phyloP scores from a whole-genome alignment of 805 yeast genomes.

The Debaryomyces tyrocola region DNA sequence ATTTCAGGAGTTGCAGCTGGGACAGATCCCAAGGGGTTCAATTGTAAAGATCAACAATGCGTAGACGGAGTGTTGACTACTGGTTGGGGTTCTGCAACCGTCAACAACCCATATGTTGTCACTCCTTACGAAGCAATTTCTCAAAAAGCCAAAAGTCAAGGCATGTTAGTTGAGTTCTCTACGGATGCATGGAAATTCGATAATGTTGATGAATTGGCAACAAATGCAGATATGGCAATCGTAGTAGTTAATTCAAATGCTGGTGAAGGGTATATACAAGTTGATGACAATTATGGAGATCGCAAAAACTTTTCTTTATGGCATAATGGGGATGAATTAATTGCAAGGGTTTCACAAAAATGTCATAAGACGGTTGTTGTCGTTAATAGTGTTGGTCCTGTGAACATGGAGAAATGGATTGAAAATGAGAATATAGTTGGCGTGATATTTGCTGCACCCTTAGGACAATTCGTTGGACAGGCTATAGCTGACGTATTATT shows the following conservation, averaged over 20 bases:
- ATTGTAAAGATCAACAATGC: constrained; percentile 53
- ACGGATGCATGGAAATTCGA: constrained; percentile 48
- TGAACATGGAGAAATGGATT: constrained; percentile 56
- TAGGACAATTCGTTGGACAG: constrained; percentile 57
- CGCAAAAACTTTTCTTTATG: constrained; percentile 52
- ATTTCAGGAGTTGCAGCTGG: constrained; percentile 58
- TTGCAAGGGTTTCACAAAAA: constrained; percentile 46
- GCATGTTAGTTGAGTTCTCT: constrained; percentile 45
- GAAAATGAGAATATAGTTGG: constrained; percentile 60
- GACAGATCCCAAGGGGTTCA: constrained; percentile 50
- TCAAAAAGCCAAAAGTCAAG: constrained; percentile 44
- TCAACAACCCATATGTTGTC: constrained; percentile 53
- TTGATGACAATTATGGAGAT: constrained; percentile 61
- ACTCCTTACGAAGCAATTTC: constrained; percentile 60
- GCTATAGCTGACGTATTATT: constrained; percentile 59
- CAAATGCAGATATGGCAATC: constrained; percentile 51
- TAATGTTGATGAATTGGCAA: constrained; percentile 44
- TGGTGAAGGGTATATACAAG: constrained; percentile 60
- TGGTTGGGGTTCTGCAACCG: constrained; percentile 70
- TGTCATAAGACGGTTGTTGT: constrained; percentile 59
- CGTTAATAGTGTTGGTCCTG: constrained; percentile 61
- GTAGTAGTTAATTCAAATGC: constrained; percentile 56
- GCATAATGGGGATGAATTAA: constrained; percentile 59
- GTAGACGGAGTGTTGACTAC: constrained; percentile 54
- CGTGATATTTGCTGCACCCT: constrained; percentile 54